phyloP scores from a whole-genome alignment of 257 asterid species.

The Anisodus acutangulus region DNA sequence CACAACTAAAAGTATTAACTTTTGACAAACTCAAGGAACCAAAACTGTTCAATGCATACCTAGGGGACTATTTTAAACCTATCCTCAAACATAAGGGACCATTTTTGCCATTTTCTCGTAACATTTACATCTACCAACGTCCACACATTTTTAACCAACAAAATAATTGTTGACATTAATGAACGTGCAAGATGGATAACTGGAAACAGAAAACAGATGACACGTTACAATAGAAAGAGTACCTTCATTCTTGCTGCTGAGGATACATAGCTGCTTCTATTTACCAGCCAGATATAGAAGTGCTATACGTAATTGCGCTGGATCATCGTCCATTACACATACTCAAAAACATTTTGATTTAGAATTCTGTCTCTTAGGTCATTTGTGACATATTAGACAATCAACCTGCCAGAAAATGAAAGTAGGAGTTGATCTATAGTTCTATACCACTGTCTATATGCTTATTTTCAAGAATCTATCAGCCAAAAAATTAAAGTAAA shows the following conservation, averaged over 20 bases:
- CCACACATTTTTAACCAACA: not conserved
- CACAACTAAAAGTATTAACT: no score
- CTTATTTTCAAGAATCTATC: not conserved
- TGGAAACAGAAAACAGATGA: not conserved
- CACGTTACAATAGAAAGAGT: not conserved
- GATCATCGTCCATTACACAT: slow-evolving; percentile 6
- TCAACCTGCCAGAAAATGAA: not conserved
- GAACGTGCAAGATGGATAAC: not conserved
- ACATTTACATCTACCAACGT: not conserved
- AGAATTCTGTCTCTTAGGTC: not conserved
- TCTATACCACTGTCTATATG: not conserved
- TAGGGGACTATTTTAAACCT: no score
- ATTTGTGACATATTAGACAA: not conserved
- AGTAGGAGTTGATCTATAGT: not conserved
- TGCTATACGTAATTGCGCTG: slow-evolving; percentile 7
- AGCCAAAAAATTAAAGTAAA: not conserved
- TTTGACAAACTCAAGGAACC: no score
- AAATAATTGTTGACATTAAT: not conserved
- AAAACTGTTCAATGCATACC: no score
- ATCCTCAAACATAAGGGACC: no score
- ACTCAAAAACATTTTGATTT: not conserved
- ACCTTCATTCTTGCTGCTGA: not conserved
- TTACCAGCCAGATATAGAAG: not conserved
- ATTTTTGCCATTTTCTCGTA: no score
- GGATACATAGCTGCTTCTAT: no score